These are phyloP conservation scores for Russula lepida DNA, from an alignment of 768 basidiomycete genomes.

Conservation along the genomic window DNA sequence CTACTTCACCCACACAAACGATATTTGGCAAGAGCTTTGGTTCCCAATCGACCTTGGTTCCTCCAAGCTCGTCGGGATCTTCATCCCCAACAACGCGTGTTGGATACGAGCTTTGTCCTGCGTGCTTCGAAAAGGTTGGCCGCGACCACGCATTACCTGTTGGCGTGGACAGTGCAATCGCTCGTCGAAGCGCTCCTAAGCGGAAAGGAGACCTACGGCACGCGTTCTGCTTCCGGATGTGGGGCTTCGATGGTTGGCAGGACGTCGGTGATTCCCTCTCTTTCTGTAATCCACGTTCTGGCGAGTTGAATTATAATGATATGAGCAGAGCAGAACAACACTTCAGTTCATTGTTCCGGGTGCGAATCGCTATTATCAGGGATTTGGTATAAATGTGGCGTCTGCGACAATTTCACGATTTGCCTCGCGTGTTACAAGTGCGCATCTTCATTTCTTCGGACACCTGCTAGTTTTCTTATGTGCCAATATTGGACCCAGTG, in stretches of 20 bases:
- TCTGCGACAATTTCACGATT: conserved; percentile 70
- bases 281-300: not conserved
- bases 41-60: conserved; percentile 16
- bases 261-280: conserved; percentile 60
- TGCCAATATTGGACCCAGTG: conserved; percentile 35
- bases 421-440: conserved; percentile 82
- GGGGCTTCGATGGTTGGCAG: conserved; percentile 78
- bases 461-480: not conserved
- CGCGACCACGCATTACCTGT: conserved; percentile 62
- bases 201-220: conserved; percentile 73
- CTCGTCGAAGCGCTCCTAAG: conserved; percentile 57
- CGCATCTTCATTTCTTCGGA: conserved; percentile 15
- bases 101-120: conserved; percentile 81
- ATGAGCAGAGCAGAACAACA: conserved; percentile 64
- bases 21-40: conserved; percentile 1
- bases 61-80: conserved; percentile 19
- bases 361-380: conserved; percentile 54
- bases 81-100: conserved; percentile 3
- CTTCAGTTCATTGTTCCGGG: conserved; percentile 65
- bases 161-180: conserved; percentile 35
- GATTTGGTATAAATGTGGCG: conserved; percentile 78
- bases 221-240: conserved; percentile 78
- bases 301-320: not conserved
- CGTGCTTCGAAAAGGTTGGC: conserved; percentile 71
- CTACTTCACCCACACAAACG: conserved; percentile 10